These are phyloP conservation scores for Cyclotella distinguenda DNA, from an alignment of 108 stramenopile species.

Conservation along the genomic window DNA sequence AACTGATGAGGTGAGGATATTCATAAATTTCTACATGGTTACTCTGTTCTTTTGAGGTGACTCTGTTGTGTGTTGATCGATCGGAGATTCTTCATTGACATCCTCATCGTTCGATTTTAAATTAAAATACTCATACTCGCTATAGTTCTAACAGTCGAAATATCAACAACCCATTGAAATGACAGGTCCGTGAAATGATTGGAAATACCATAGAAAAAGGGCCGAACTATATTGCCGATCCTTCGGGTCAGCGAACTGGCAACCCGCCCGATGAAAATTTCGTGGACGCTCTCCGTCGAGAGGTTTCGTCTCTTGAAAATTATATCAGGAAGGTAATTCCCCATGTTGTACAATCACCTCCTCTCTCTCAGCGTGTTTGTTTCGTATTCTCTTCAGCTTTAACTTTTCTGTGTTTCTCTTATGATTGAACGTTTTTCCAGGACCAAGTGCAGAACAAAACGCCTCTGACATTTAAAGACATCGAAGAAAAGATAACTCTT, in stretches of 20 bases:
- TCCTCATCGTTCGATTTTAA: no score
- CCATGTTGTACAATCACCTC: not conserved
- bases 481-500: constrained; percentile 71
- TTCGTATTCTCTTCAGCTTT: not conserved
- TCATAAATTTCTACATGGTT: not conserved
- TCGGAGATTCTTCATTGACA: no score
- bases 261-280: constrained; percentile 64
- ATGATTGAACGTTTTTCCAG: constrained; percentile 6
- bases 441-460: constrained; percentile 46
- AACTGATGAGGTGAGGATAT: constrained; percentile 35
- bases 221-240: constrained; percentile 56
- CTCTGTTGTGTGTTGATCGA: no score
- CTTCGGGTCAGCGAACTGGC: constrained; percentile 61
- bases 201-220: constrained; percentile 45
- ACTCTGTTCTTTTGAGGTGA: not conserved
- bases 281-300: constrained; percentile 52
- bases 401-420: not conserved
- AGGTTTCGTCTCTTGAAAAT: constrained; percentile 51
- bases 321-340: constrained; percentile 39
- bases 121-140: not conserved
- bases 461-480: constrained; percentile 32
- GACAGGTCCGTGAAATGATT: constrained; percentile 21
- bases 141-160: not conserved
- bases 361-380: not conserved
- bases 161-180: no score